These are phyloP conservation scores for Dictyostelium capitatum DNA, from an alignment of 78 protist genomes.

Conservation along the genomic window DNA sequence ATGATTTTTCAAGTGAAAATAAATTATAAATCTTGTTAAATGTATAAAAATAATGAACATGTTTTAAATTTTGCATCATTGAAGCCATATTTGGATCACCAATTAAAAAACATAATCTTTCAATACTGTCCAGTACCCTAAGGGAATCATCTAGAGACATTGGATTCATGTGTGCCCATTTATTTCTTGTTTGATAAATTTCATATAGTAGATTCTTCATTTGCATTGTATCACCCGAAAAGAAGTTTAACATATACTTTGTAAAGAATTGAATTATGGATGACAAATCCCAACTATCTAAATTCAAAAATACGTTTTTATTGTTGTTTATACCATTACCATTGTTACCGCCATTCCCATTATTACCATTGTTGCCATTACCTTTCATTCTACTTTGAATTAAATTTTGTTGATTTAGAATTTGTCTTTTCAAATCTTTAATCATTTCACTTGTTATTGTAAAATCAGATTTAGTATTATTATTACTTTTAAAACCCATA, in stretches of 20 bases:
- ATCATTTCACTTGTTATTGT: neutral
- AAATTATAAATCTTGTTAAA: slow-evolving; percentile 34
- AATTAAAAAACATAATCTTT: slow-evolving; percentile 11
- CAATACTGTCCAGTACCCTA: slow-evolving; percentile 31
- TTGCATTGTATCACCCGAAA: neutral
- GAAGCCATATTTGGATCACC: neutral
- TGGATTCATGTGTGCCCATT: slow-evolving; percentile 63
- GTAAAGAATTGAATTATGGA: neutral
- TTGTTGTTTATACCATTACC: neutral
- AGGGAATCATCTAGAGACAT: slow-evolving; percentile 32
- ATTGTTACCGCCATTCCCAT: neutral
- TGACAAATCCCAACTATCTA: slow-evolving; percentile 19
- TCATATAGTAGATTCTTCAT: neutral
- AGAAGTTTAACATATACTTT: neutral
- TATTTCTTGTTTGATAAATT: slow-evolving; percentile 12
- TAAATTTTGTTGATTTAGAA: slow-evolving; percentile 1
- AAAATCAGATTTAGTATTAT: neutral
- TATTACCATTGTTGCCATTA: neutral
- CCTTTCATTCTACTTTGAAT: neutral
- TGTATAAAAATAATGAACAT: slow-evolving; percentile 48
- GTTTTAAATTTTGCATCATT: slow-evolving; percentile 25
- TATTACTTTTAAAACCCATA: neutral
- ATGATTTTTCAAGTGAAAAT: slow-evolving; percentile 3
- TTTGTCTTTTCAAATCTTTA: neutral
- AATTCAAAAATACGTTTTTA: neutral